phyloP scores from a whole-genome alignment of 345 rosid species.

The Raphanus raphanistrum region DNA sequence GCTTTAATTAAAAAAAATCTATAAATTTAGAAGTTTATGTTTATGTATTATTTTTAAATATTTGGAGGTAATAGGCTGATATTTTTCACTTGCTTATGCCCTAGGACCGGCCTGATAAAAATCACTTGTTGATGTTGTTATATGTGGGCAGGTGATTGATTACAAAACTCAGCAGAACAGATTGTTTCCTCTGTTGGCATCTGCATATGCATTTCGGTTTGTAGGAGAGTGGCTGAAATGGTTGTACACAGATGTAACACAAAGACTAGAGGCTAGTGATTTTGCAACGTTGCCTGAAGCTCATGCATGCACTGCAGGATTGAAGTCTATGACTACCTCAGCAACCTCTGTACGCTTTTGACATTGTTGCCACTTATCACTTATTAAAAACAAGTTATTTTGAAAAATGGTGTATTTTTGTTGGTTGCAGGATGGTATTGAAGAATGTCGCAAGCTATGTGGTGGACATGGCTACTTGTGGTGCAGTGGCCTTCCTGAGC shows the following conservation, averaged over 20 bases:
- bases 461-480: conserved; percentile 96
- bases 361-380: not conserved
- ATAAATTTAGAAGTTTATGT: not conserved
- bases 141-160: conserved; percentile 71
- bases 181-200: conserved; percentile 91
- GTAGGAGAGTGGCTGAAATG: conserved; percentile 93
- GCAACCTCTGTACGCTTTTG: conserved; percentile 50
- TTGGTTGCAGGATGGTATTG: conserved; percentile 62
- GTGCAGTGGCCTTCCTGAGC: conserved; percentile 87
- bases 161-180: conserved; percentile 91
- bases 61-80: not conserved
- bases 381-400: not conserved
- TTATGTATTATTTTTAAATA: not conserved
- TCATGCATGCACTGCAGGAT: conserved; percentile 94
- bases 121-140: not conserved
- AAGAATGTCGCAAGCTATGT: conserved; percentile 92
- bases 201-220: conserved; percentile 94
- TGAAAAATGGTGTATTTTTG: not conserved
- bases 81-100: too few species aligned
- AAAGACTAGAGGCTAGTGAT: conserved; percentile 79
- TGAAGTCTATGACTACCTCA: conserved; percentile 89
- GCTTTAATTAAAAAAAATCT: not conserved
- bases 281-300: conserved; percentile 89
- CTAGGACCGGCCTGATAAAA: too few species aligned
- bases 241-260: conserved; percentile 82